Percentiles rank a stretch among this genome's conserved stretches.
These are phyloP conservation scores for Salix arbutifolia DNA, from an alignment of 345 rosid species.

Conservation along the genomic window DNA sequence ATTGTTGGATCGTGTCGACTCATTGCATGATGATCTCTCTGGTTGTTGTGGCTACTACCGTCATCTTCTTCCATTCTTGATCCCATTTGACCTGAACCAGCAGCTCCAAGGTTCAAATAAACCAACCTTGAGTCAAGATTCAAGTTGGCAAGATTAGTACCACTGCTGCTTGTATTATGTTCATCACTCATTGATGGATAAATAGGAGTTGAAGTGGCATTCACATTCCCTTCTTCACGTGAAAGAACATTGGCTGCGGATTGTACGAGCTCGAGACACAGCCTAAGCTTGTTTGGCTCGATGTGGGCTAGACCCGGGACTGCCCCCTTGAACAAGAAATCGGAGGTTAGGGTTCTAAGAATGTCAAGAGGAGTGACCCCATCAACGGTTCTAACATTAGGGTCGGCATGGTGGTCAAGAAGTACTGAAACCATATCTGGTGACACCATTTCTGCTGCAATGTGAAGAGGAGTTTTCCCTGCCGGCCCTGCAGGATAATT, in stretches of 20 bases:
- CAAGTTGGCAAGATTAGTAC: constrained; percentile 34
- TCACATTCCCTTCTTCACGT: constrained; percentile 80
- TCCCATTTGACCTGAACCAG: constrained; percentile 58
- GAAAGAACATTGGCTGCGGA: constrained; percentile 95
- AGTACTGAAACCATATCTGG: constrained; percentile 98
- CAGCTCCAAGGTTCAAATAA: constrained; percentile 86
- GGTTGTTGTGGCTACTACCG: constrained; percentile 44
- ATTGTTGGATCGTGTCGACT: constrained; percentile 64
- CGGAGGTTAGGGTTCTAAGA: constrained; percentile 90
- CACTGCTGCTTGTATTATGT: constrained; percentile 53
- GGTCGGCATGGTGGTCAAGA: constrained; percentile 95
- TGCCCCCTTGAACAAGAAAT: constrained; percentile 97
- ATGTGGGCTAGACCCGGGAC: constrained; percentile 91
- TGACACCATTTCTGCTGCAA: constrained; percentile 97
- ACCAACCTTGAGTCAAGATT: constrained; percentile 85
- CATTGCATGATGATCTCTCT: constrained; percentile 43
- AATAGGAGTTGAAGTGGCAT: constrained; percentile 40
- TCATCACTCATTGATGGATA: constrained; percentile 67
- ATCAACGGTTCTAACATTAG: constrained; percentile 83
- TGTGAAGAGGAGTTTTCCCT: constrained; percentile 85
- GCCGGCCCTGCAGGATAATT: constrained; percentile 91
- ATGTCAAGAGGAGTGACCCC: constrained; percentile 92
- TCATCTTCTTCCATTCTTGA: constrained; percentile 59
- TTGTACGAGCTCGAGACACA: constrained; percentile 97
- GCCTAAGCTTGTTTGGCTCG: constrained; percentile 91